Percentiles rank a stretch among this genome's conserved stretches.
Evolutionary conservation across 2,329 filamentous ascomycete species (phyloP).

Genomic region (Diaporthe citri): DNA sequence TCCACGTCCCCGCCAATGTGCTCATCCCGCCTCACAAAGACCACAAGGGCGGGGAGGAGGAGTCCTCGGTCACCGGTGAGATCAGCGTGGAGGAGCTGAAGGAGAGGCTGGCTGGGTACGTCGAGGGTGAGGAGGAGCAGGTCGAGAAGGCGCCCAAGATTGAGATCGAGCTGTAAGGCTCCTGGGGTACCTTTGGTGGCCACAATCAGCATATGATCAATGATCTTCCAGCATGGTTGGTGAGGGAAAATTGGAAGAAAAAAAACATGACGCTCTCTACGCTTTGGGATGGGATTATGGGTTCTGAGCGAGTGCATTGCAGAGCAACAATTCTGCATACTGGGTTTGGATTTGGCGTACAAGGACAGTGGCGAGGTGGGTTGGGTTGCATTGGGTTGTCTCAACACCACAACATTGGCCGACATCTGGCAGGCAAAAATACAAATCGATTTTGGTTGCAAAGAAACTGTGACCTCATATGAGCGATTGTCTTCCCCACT

Average conservation of each 20-base stretch:
- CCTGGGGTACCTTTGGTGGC: neutral
- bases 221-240: neutral
- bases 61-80: slow-evolving; percentile 57
- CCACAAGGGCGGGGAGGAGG: slow-evolving; percentile 51
- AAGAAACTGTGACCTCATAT: neutral
- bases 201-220: neutral
- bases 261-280: neutral
- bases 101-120: slow-evolving; percentile 62
- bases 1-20: slow-evolving; percentile 81
- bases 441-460: neutral
- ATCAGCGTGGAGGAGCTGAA: slow-evolving; percentile 72
- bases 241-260: neutral
- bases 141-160: neutral
- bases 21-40: slow-evolving; percentile 79
- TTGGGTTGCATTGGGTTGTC: neutral
- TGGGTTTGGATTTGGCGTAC: neutral
- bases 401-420: slow-evolving; percentile 7
- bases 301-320: neutral
- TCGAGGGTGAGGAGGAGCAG: slow-evolving; percentile 49
- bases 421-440: slow-evolving; percentile 14
- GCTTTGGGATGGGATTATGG: neutral
- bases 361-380: neutral
- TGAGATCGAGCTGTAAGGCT: slow-evolving; percentile 35
- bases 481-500: no score
- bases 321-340: slow-evolving; percentile 18